Evolutionary conservation across 2,329 filamentous ascomycete species (phyloP).

Genomic region (Lachnellula willkommii): DNA sequence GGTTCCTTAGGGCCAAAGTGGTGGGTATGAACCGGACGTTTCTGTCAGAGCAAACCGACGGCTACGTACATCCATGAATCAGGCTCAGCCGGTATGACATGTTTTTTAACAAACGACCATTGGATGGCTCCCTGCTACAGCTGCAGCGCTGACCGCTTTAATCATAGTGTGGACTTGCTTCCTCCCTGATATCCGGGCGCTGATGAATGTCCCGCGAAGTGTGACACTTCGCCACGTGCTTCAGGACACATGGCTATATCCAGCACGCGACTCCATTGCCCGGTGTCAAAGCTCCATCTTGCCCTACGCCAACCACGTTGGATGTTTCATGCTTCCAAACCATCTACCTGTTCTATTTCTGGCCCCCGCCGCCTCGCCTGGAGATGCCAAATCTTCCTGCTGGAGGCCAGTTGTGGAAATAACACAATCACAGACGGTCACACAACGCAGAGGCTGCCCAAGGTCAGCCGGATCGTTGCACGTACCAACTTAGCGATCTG

Average conservation of each 20-base stretch:
- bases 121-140: conserved; percentile 5
- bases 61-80: conserved; percentile 16
- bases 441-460: conserved; percentile 1
- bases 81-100: conserved; percentile 14
- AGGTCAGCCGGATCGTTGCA: conserved; percentile 11
- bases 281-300: not conserved
- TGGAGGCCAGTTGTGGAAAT: conserved; percentile 11
- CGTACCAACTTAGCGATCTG: conserved; percentile 7
- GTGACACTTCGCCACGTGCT: not conserved
- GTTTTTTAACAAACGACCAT: conserved; percentile 18
- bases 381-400: not conserved
- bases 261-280: not conserved
- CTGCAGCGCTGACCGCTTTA: conserved; percentile 18
- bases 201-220: not conserved
- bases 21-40: conserved; percentile 10
- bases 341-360: not conserved
- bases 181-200: not conserved
- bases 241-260: not conserved
- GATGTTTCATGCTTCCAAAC: not conserved
- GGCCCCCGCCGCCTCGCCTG: not conserved
- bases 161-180: conserved; percentile 9
- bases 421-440: conserved; percentile 14
- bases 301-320: conserved; percentile 9
- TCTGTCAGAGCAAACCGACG: conserved; percentile 20
- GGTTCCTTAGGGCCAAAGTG: conserved; percentile 7